These are phyloP conservation scores for Caloboletus inedulis DNA, from an alignment of 1,284 basidiomycete genomes.

Conservation along the genomic window DNA sequence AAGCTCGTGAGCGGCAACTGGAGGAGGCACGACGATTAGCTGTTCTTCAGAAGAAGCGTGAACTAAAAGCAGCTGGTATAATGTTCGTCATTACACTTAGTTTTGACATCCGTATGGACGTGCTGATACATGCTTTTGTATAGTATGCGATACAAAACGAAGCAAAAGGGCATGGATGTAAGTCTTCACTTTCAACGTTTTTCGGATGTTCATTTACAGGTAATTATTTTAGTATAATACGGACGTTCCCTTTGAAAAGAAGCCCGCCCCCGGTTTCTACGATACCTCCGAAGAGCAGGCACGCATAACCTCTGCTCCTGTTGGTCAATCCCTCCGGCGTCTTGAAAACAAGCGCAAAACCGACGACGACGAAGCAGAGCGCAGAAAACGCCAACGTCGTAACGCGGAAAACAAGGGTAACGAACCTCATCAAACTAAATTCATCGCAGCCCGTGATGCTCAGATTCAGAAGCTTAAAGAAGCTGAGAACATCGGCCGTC, in stretches of 20 bases:
- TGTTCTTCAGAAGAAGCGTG: constrained; percentile 96
- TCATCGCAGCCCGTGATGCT: constrained; percentile 90
- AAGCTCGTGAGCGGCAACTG: constrained; percentile 93
- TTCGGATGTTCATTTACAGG: constrained; percentile 4
- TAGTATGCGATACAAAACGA: constrained; percentile 84
- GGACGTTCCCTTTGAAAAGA: constrained; percentile 99
- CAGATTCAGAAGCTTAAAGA: constrained; percentile 98
- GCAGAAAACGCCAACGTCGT: constrained; percentile 81
- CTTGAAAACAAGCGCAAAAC: constrained; percentile 91
- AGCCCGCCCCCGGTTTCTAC: constrained; percentile 93
- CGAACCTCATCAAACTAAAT: constrained; percentile 79
- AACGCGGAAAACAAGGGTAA: constrained; percentile 60
- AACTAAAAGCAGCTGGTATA: constrained; percentile 96
- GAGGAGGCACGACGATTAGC: constrained; percentile 95
- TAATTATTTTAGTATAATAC: constrained; percentile 77
- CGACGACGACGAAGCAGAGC: constrained; percentile 84
- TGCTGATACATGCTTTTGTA: constrained; percentile 18
- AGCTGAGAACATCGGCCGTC: constrained; percentile 89
- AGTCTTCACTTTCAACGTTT: constrained; percentile 31
- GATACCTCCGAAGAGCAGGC: constrained; percentile 94
- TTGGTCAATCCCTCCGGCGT: constrained; percentile 87
- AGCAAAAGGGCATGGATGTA: constrained; percentile 97
- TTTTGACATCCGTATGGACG: not conserved
- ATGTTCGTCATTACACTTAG: constrained; percentile 55
- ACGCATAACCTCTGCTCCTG: constrained; percentile 82